Base-by-base conservation (phyloP, 2,329 filamentous ascomycete genomes). In the Chrysoporthe puriensis region DNA sequence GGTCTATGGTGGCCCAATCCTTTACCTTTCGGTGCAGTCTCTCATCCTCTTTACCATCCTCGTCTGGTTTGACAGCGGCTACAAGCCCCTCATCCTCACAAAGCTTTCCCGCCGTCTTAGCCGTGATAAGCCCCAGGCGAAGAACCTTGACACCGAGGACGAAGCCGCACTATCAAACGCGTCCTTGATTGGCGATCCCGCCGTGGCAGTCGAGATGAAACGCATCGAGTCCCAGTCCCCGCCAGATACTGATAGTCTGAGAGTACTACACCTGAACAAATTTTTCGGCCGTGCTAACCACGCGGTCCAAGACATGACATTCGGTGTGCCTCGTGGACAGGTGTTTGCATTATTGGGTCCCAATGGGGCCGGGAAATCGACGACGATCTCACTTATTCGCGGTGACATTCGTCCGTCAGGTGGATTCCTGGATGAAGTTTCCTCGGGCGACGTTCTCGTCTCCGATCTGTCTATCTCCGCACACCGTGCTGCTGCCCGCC, bases 361-460 rank as follows among this genome's bases (percentile, higher is more conserved):
- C 18, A 97, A 97, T 75, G 94, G 94, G 34, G 95, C 94, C 1
- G 94, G 94, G 67, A 97, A 97, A 74, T 93, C 90, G 0, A 97
- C 94, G 0, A 96, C 91, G 0, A 97, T 97, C 73, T 93, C 90
- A 1, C 83, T 97, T 56, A 93, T 98, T 71, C 88, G 94, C 70
- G 95, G 95, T n/a, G 94, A 97, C 74, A 85, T 95, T 40, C 88
- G 89, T 63, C 93, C 94, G 0, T 89, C 86, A n/a, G 86, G 87
- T n/a, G 66, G 66, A 6, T 46, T 59, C 11, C 46, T 63, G 0
- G 60, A 63, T 2, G 32, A 43, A 32, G 36, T 62, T 3, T 36
- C 36, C 6, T 58, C 57, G 2, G 92, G 93, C 43, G 91, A 96
- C 67, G 88, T 97, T 4, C 85, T 93, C 54, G 91, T 97, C 48